Conservation (phyloP, 306 rosid genomes). For the Vigna radiata region DNA sequence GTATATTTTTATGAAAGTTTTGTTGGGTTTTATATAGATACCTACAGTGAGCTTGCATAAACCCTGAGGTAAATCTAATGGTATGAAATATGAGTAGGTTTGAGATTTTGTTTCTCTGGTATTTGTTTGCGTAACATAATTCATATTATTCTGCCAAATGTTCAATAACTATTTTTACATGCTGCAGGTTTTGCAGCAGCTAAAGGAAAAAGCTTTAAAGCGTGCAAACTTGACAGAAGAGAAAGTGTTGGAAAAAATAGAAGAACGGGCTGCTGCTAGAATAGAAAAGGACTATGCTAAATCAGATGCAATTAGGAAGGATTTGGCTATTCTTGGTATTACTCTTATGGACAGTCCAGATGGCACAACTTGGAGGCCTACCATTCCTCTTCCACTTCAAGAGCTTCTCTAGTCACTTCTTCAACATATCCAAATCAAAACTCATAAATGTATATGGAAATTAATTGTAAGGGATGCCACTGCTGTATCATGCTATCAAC, state of each 20-base stretch:
- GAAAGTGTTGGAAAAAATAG: slow-evolving; percentile 67
- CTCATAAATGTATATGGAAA: slow-evolving; percentile 15
- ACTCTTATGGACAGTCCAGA: slow-evolving; percentile 88
- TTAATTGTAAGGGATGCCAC: slow-evolving; percentile 16
- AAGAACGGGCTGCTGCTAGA: slow-evolving; percentile 82
- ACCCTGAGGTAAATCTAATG: neutral
- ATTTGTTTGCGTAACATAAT: slow-evolving; percentile 1
- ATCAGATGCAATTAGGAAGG: slow-evolving; percentile 82
- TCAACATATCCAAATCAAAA: slow-evolving; percentile 26
- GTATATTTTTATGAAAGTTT: neutral
- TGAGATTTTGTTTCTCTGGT: slow-evolving; percentile 3
- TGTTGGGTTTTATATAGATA: slow-evolving; percentile 12
- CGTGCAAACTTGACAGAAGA: slow-evolving; percentile 85
- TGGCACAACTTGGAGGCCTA: slow-evolving; percentile 93
- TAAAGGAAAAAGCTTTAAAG: slow-evolving; percentile 75
- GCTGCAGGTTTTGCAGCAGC: slow-evolving; percentile 76
- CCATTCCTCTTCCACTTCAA: slow-evolving; percentile 83
- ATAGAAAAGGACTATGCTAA: slow-evolving; percentile 75
- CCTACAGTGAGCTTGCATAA: neutral
- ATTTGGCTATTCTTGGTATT: slow-evolving; percentile 77
- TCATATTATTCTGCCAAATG: slow-evolving; percentile 6
- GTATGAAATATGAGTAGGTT: neutral
- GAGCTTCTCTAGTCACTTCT: slow-evolving; percentile 45
- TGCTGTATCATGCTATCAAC: neutral
- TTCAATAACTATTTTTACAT: neutral